These are phyloP conservation scores for Mangifera indica DNA, from an alignment of 345 rosid genomes.

Conservation along the genomic window DNA sequence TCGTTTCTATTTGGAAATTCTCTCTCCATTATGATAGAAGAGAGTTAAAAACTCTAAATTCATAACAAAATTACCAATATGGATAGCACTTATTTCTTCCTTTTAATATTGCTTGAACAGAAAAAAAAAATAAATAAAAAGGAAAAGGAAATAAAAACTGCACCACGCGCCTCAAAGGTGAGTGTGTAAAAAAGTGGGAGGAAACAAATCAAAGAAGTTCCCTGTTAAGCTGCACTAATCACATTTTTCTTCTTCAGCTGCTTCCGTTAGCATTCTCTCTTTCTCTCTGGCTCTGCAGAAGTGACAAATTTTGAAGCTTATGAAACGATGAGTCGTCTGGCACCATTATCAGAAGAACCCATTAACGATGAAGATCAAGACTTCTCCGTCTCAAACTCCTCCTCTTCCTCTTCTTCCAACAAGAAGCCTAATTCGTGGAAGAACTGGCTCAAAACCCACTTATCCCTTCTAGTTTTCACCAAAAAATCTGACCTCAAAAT, in stretches of 20 bases:
- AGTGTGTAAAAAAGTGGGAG: slow-evolving; percentile 25
- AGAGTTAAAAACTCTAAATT: too few relatives aligned
- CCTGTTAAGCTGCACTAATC: slow-evolving; percentile 21
- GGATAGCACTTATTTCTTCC: too few relatives aligned
- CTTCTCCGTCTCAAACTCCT: slow-evolving; percentile 13
- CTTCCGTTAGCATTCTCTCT: not conserved
- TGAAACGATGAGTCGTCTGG: slow-evolving; percentile 56
- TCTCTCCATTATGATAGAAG: too few relatives aligned
- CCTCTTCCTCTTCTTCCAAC: not conserved
- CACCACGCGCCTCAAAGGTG: slow-evolving; percentile 33
- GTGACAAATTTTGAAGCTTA: not conserved
- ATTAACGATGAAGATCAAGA: slow-evolving; percentile 42
- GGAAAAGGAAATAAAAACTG: not conserved
- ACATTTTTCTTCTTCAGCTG: slow-evolving; percentile 2
- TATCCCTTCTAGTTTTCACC: slow-evolving; percentile 42
- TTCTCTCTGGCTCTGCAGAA: slow-evolving; percentile 4
- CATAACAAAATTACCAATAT: too few relatives aligned
- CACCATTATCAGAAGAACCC: slow-evolving; percentile 85
- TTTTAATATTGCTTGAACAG: not conserved
- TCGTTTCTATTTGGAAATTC: too few relatives aligned
- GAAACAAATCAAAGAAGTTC: not conserved
- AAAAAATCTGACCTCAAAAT: slow-evolving; percentile 59
- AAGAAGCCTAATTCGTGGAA: slow-evolving; percentile 55
- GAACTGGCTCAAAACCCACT: slow-evolving; percentile 65
- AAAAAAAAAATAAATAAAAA: too few relatives aligned